Conservation (phyloP, 495 filamentous ascomycete genomes). For the Venustampulla echinocandica region DNA sequence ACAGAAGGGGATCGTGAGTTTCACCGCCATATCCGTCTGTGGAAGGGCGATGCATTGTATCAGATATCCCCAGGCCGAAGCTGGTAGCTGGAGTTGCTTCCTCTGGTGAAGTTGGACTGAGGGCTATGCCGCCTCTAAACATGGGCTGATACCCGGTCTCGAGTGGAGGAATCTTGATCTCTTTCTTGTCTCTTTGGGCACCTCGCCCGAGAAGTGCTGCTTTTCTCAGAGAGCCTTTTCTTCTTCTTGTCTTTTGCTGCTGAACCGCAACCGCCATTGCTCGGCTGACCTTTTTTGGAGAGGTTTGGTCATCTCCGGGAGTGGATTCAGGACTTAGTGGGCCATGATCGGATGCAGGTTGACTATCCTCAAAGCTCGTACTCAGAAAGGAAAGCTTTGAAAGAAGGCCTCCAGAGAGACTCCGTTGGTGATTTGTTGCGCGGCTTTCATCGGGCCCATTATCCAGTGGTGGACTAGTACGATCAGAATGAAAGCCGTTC, state of each 20-base stretch:
- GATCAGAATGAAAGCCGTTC: not conserved
- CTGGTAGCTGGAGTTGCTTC: constrained; percentile 14
- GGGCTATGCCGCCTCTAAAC: constrained; percentile 18
- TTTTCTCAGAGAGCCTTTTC: constrained; percentile 72
- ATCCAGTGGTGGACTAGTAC: not conserved
- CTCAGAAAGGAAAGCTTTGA: constrained; percentile 57
- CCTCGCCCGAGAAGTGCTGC: constrained; percentile 69
- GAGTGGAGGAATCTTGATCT: constrained; percentile 35
- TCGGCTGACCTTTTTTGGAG: constrained; percentile 36
- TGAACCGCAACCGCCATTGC: constrained; percentile 48
- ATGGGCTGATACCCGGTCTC: constrained; percentile 25
- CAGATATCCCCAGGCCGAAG: constrained; percentile 41
- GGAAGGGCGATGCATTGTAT: constrained; percentile 37
- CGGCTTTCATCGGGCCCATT: constrained; percentile 6
- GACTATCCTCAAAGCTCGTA: constrained; percentile 35
- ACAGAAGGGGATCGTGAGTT: constrained; percentile 23
- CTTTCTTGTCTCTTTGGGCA: constrained; percentile 47
- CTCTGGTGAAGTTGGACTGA: constrained; percentile 17
- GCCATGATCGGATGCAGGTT: constrained; percentile 34
- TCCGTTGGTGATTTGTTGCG: constrained; percentile 48
- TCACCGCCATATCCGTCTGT: constrained; percentile 32
- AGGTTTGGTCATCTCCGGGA: constrained; percentile 23
- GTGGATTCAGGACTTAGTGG: constrained; percentile 24
- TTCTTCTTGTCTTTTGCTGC: constrained; percentile 62
- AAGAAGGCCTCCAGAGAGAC: constrained; percentile 53